Conservation (phyloP, 192 early-diverging fungal species). For the Backusella australiensis region DNA sequence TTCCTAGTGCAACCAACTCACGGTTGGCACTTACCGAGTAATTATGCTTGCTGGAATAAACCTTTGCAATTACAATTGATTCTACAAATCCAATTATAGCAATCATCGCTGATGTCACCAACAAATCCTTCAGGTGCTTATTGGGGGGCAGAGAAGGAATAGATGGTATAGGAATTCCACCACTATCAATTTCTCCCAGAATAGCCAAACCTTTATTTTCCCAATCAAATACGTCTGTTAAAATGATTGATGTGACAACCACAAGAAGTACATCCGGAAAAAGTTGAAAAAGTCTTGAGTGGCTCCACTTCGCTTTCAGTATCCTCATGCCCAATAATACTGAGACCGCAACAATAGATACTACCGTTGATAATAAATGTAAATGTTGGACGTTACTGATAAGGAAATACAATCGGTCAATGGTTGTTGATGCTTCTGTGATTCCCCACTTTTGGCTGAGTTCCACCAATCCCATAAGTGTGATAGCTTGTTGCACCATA, state of each 20-base stretch:
- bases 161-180: slow-evolving; percentile 58
- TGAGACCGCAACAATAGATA: slow-evolving; percentile 67
- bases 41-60: slow-evolving; percentile 89
- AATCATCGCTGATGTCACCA: slow-evolving; percentile 85
- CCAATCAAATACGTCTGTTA: slow-evolving; percentile 68
- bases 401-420: slow-evolving; percentile 72
- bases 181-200: slow-evolving; percentile 73
- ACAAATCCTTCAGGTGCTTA: slow-evolving; percentile 61
- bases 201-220: slow-evolving; percentile 70
- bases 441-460: slow-evolving; percentile 41
- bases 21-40: slow-evolving; percentile 94
- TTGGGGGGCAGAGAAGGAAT: slow-evolving; percentile 60
- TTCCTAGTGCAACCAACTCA: slow-evolving; percentile 88
- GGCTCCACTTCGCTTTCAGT: slow-evolving; percentile 49
- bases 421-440: slow-evolving; percentile 70
- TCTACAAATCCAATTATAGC: slow-evolving; percentile 99
- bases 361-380: slow-evolving; percentile 65
- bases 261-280: slow-evolving; percentile 91
- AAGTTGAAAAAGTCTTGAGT: slow-evolving; percentile 55
- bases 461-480: slow-evolving; percentile 67
- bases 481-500: slow-evolving; percentile 84
- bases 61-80: slow-evolving; percentile 91
- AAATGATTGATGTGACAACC: slow-evolving; percentile 71
- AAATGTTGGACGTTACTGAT: slow-evolving; percentile 54
- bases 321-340: slow-evolving; percentile 62